These are phyloP conservation scores for Fomitopsis pulvina DNA, from an alignment of 768 basidiomycete genomes.

Conservation along the genomic window DNA sequence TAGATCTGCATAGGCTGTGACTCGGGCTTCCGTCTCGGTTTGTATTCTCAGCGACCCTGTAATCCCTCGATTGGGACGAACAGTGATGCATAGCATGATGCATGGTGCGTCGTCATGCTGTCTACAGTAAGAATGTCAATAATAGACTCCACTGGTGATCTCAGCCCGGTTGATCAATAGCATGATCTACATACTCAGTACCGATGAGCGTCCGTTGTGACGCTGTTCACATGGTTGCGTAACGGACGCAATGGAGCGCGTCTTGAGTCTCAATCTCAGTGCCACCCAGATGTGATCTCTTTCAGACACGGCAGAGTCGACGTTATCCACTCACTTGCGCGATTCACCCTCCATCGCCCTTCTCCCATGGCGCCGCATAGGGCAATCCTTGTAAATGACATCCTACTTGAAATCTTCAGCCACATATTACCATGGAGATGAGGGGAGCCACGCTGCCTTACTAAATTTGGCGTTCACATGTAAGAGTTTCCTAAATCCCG, in stretches of 20 bases:
- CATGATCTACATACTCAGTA: no score
- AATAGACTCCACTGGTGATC: no score
- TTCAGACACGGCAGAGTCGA: background rate
- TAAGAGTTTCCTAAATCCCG: background rate
- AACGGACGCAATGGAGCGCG: background rate
- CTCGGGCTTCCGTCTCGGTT: no score
- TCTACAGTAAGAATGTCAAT: no score
- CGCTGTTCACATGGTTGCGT: no score
- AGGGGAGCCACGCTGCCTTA: background rate
- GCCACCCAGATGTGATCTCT: background rate
- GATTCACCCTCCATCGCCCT: background rate
- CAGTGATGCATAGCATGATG: no score
- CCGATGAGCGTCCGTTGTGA: no score
- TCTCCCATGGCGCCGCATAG: background rate
- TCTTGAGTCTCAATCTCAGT: background rate
- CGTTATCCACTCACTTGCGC: background rate
- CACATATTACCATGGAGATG: background rate
- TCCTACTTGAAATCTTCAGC: background rate
- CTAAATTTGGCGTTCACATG: background rate
- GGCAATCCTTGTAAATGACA: background rate
- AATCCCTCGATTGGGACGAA: no score
- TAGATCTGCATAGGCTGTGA: no score
- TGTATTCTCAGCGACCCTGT: no score
- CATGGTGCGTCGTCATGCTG: no score
- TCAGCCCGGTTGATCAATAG: no score